Percentiles rank a stretch among this genome's conserved stretches.
phyloP scores from a whole-genome alignment of 805 yeast species.

The Starmera dryadoides region DNA sequence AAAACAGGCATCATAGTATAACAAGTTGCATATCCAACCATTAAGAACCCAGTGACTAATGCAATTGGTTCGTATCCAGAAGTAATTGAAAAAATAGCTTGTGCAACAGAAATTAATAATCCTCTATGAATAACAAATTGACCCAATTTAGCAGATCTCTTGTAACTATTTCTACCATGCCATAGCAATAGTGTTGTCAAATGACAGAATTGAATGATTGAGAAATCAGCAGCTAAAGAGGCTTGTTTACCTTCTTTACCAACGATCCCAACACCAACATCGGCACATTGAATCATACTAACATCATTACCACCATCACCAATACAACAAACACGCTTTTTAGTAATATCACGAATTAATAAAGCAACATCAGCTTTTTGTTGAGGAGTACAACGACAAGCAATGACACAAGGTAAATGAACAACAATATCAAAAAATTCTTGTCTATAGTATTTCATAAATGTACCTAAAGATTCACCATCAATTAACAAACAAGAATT shows the following conservation, averaged over 20 bases:
- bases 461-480: slow-evolving; percentile 81
- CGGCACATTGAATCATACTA: slow-evolving; percentile 97
- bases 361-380: slow-evolving; percentile 95
- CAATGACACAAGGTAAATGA: slow-evolving; percentile 86
- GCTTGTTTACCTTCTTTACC: slow-evolving; percentile 99
- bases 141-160: slow-evolving; percentile 88
- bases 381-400: slow-evolving; percentile 98
- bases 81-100: slow-evolving; percentile 83
- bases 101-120: slow-evolving; percentile 85
- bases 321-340: slow-evolving; percentile 90
- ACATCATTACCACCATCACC: slow-evolving; percentile 99
- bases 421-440: slow-evolving; percentile 79
- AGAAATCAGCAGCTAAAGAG: slow-evolving; percentile 93
- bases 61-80: slow-evolving; percentile 92
- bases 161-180: slow-evolving; percentile 98
- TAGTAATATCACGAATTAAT: slow-evolving; percentile 69
- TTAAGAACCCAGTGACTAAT: slow-evolving; percentile 88
- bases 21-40: slow-evolving; percentile 97
- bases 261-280: slow-evolving; percentile 97
- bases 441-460: slow-evolving; percentile 50
- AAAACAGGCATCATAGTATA: slow-evolving; percentile 99
- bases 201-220: slow-evolving; percentile 86
- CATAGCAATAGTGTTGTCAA: slow-evolving; percentile 80
- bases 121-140: slow-evolving; percentile 98
- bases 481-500: slow-evolving; percentile 73